Percentiles rank a stretch among this genome's conserved stretches.
These are phyloP conservation scores for Hygrophoropsis aurantiaca DNA, from an alignment of 768 basidiomycete genomes.

Conservation along the genomic window DNA sequence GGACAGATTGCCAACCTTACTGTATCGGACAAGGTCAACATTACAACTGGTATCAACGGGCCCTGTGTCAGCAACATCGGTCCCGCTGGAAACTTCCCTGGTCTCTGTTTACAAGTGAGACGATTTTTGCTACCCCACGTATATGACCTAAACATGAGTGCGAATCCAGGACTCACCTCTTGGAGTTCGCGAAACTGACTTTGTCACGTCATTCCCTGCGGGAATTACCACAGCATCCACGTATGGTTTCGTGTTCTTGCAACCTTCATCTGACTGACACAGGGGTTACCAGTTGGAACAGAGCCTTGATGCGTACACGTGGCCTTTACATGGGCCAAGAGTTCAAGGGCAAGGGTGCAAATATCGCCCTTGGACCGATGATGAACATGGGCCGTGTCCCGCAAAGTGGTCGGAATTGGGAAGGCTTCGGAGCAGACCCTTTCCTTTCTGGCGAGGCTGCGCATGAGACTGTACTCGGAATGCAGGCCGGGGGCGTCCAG, in stretches of 20 bases:
- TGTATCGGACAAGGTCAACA: constrained; percentile 55
- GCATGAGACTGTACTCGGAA: constrained; percentile 73
- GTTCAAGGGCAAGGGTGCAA: constrained; percentile 74
- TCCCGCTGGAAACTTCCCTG: constrained; percentile 50
- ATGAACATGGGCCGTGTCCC: constrained; percentile 80
- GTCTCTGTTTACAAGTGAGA: constrained; percentile 60
- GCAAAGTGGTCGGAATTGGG: constrained; percentile 80
- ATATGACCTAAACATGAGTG: neutral
- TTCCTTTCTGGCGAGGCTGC: constrained; percentile 74
- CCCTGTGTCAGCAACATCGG: constrained; percentile 68
- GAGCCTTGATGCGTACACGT: constrained; percentile 67
- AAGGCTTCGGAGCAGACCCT: constrained; percentile 85
- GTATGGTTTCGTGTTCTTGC: constrained; percentile 40
- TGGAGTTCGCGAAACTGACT: constrained; percentile 72
- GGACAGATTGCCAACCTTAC: constrained; percentile 44
- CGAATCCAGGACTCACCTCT: constrained; percentile 56
- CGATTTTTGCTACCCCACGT: constrained; percentile 2
- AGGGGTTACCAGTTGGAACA: constrained; percentile 52
- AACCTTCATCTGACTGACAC: constrained; percentile 3
- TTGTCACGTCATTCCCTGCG: constrained; percentile 72
- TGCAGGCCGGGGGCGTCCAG: constrained; percentile 73
- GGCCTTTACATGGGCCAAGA: constrained; percentile 77
- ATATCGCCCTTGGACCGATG: constrained; percentile 73
- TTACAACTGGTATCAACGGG: constrained; percentile 57
- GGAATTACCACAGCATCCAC: constrained; percentile 76